Percentiles rank a stretch among this genome's conserved stretches.
phyloP scores from a whole-genome alignment of 1,139 yeast species.

The Magnusiomyces sp. region DNA sequence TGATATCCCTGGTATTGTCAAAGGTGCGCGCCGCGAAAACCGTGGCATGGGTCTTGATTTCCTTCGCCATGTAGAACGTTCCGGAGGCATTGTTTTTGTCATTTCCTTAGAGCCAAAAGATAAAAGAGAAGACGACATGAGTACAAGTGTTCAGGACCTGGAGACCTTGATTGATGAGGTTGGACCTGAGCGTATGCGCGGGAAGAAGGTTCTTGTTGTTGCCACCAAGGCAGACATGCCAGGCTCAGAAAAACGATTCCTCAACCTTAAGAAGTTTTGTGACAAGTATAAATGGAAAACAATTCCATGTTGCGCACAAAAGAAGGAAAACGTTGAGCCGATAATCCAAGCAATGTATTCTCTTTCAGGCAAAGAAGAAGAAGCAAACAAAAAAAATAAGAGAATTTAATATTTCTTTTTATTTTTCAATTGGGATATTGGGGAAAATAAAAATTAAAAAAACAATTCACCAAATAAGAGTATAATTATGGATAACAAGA shows the following conservation, averaged over 20 bases:
- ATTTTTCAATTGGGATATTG: background rate
- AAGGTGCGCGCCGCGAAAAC: constrained; percentile 68
- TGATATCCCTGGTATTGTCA: constrained; percentile 91
- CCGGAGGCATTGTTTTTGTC: constrained; percentile 83
- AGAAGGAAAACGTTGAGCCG: constrained; percentile 60
- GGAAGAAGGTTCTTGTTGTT: constrained; percentile 61
- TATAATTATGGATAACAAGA: background rate
- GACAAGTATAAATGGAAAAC: constrained; percentile 47
- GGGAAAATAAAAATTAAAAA: background rate
- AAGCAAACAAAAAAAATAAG: too few species aligned
- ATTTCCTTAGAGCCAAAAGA: constrained; percentile 49
- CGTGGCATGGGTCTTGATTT: constrained; percentile 93
- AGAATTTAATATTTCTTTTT: background rate
- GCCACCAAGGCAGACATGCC: constrained; percentile 88
- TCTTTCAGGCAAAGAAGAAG: too few species aligned
- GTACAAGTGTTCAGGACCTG: constrained; percentile 42
- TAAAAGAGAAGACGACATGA: background rate
- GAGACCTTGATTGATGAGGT: constrained; percentile 56
- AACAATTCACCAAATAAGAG: background rate
- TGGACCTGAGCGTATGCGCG: constrained; percentile 50
- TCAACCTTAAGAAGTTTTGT: constrained; percentile 35
- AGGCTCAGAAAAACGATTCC: constrained; percentile 41
- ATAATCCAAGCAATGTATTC: constrained; percentile 59
- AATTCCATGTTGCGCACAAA: constrained; percentile 77
- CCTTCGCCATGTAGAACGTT: constrained; percentile 82